These are phyloP conservation scores for Misopates orontium DNA, from an alignment of 257 asterid genomes.

Conservation along the genomic window DNA sequence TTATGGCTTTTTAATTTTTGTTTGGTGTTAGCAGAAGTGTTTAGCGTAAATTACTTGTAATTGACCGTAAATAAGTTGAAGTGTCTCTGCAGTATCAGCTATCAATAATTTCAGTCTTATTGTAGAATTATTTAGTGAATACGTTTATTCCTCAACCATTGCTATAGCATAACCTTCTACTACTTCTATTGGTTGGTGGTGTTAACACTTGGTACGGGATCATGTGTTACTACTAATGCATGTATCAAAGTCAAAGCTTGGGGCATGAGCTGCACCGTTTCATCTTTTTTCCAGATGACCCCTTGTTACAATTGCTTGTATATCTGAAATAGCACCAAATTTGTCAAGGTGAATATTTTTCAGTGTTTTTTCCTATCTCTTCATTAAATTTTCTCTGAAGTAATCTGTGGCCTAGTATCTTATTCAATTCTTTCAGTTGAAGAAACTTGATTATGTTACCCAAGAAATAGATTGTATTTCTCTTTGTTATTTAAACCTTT, in stretches of 20 bases:
- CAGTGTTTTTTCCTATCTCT: neutral
- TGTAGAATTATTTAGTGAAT: neutral
- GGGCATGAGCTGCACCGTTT: neutral
- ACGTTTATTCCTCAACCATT: neutral
- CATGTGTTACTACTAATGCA: neutral
- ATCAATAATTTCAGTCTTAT: neutral
- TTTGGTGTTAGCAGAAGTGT: too few relatives aligned
- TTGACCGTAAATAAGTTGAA: neutral
- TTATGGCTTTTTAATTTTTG: too few relatives aligned
- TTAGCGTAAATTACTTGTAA: too few relatives aligned
- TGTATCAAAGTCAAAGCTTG: neutral
- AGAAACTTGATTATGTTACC: slow-evolving; percentile 14
- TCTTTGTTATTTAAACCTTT: neutral
- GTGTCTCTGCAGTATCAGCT: neutral
- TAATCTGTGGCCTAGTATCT: slow-evolving; percentile 18
- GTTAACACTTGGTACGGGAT: neutral
- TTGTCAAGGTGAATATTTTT: neutral
- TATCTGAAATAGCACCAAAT: neutral
- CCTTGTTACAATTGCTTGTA: neutral
- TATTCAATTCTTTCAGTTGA: neutral
- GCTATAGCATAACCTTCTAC: neutral
- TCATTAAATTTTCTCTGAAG: neutral
- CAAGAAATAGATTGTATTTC: slow-evolving; percentile 7
- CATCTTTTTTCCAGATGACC: slow-evolving; percentile 2
- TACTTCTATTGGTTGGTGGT: neutral